These are phyloP conservation scores for Cyberlindnera euphorbiiphila DNA, from an alignment of 805 yeast species.

Conservation along the genomic window DNA sequence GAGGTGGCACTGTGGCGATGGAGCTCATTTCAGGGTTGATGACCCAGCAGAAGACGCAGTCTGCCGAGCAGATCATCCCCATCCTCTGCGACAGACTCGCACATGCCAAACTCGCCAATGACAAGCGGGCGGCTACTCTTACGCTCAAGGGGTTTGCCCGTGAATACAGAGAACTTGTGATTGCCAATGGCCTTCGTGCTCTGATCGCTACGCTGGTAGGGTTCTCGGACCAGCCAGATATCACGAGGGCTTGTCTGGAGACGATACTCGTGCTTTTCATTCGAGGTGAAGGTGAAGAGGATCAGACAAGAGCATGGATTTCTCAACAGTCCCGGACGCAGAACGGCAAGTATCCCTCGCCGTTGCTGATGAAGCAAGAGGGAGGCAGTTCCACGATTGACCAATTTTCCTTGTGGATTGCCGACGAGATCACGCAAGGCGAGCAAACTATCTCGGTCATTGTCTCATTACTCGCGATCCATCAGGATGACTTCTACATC, in stretches of 20 bases:
- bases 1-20: too few species aligned
- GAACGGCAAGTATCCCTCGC: conserved; percentile 78
- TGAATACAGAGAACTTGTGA: conserved; percentile 84
- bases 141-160: conserved; percentile 86
- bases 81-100: conserved; percentile 83
- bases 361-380: conserved; percentile 51
- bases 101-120: conserved; percentile 77
- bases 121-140: conserved; percentile 85
- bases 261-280: conserved; percentile 79
- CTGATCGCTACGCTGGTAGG: conserved; percentile 60
- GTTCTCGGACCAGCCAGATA: conserved; percentile 66
- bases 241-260: conserved; percentile 77
- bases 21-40: conserved; percentile 39
- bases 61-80: conserved; percentile 80
- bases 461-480: conserved; percentile 44
- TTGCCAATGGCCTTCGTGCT: conserved; percentile 79
- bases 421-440: conserved; percentile 83
- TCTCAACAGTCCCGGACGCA: conserved; percentile 69
- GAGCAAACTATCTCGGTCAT: conserved; percentile 28
- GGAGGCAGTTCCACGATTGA: conserved; percentile 45
- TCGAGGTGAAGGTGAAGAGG: conserved; percentile 62
- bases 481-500: conserved; percentile 61
- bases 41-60: conserved; percentile 46
- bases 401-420: conserved; percentile 90
- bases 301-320: conserved; percentile 64